These are phyloP conservation scores for Niebla homalea DNA, from an alignment of 495 filamentous ascomycete genomes.

Conservation along the genomic window DNA sequence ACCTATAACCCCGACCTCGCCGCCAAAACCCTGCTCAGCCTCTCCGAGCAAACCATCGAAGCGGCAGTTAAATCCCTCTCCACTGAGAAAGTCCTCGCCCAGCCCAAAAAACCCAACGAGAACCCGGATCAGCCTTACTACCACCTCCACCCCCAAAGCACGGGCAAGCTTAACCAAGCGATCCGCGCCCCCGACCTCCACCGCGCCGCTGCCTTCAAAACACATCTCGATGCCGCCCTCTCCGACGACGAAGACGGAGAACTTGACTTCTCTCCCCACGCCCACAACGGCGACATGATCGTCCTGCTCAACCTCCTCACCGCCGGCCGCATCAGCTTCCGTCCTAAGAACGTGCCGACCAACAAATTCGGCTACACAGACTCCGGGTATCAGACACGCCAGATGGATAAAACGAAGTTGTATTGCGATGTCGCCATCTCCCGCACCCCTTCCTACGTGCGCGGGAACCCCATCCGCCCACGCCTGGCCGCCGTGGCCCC, in stretches of 20 bases:
- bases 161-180: constrained; percentile 18
- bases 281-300: constrained; percentile 55
- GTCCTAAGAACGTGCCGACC: constrained; percentile 42
- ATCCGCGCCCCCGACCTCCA: constrained; percentile 18
- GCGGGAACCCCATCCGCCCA: constrained; percentile 40
- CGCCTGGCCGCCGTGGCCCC: constrained; percentile 17
- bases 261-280: constrained; percentile 28
- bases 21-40: constrained; percentile 26
- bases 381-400: constrained; percentile 55
- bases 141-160: constrained; percentile 13
- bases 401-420: constrained; percentile 52
- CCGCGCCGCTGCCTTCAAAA: constrained; percentile 23
- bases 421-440: constrained; percentile 48
- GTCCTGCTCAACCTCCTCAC: constrained; percentile 57
- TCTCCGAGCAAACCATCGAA: constrained; percentile 37
- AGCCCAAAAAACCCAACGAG: constrained; percentile 37
- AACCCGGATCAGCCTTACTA: constrained; percentile 16
- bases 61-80: constrained; percentile 44
- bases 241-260: constrained; percentile 15
- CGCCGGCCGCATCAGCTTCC: constrained; percentile 40
- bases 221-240: constrained; percentile 26
- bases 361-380: constrained; percentile 61
- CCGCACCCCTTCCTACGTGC: constrained; percentile 46
- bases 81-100: constrained; percentile 44
- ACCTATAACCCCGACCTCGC: constrained; percentile 33